phyloP scores from a whole-genome alignment of 192 early-diverging fungal genomes.

The Podila horticola region DNA sequence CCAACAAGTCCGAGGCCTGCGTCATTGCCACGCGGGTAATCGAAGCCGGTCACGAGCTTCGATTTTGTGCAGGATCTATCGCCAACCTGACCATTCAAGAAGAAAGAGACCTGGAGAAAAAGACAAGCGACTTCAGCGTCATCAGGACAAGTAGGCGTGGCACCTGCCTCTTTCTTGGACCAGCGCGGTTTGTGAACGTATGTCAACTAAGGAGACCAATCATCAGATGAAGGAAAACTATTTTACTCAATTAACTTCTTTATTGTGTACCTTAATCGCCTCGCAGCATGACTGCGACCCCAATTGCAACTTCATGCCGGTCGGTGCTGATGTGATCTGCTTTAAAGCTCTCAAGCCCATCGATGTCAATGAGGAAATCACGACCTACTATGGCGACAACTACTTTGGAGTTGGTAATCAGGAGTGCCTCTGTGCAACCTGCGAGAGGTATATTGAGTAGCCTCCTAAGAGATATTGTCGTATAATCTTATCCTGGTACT shows the following conservation, averaged over 20 bases:
- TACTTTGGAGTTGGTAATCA: slow-evolving; percentile 71
- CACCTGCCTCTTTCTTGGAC: slow-evolving; percentile 68
- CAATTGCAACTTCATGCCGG: slow-evolving; percentile 62
- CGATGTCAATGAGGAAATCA: slow-evolving; percentile 66
- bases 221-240: neutral
- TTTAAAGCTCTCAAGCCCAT: slow-evolving; percentile 64
- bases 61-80: slow-evolving; percentile 62
- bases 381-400: slow-evolving; percentile 65
- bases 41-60: slow-evolving; percentile 58
- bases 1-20: slow-evolving; percentile 62
- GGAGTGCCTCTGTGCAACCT: slow-evolving; percentile 69
- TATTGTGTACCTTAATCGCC: slow-evolving; percentile 10
- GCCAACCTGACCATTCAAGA: slow-evolving; percentile 59
- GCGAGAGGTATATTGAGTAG: slow-evolving; percentile 52
- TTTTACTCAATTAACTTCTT: neutral
- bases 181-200: slow-evolving; percentile 73
- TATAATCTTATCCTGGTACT: too few relatives aligned
- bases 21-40: slow-evolving; percentile 61
- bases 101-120: slow-evolving; percentile 59
- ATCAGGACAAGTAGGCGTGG: slow-evolving; percentile 53
- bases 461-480: neutral
- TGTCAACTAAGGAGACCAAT: slow-evolving; percentile 7
- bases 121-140: slow-evolving; percentile 62
- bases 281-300: slow-evolving; percentile 70
- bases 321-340: slow-evolving; percentile 59